These are phyloP conservation scores for Aspergillus texensis DNA, from an alignment of 2,329 filamentous ascomycete species.

Conservation along the genomic window DNA sequence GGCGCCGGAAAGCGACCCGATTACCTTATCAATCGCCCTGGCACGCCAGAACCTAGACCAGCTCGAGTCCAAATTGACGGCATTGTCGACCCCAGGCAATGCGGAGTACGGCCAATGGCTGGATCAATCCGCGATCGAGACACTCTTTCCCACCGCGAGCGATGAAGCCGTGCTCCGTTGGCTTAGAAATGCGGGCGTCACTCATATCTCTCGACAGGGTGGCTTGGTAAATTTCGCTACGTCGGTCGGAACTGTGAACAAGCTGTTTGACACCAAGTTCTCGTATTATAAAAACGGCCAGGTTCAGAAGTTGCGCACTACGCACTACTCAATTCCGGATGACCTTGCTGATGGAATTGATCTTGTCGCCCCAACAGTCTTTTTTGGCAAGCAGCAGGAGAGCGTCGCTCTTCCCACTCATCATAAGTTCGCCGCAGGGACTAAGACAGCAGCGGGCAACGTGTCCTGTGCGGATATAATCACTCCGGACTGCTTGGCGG, in stretches of 20 bases:
- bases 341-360: neutral
- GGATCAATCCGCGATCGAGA: slow-evolving; percentile 46
- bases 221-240: slow-evolving; percentile 48
- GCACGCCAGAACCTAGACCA: slow-evolving; percentile 34
- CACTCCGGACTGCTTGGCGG: slow-evolving; percentile 52
- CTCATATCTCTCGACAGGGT: slow-evolving; percentile 42
- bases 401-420: neutral
- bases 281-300: slow-evolving; percentile 44
- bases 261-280: slow-evolving; percentile 54
- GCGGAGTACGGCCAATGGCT: slow-evolving; percentile 55
- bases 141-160: slow-evolving; percentile 45
- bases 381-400: neutral
- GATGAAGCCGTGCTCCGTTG: slow-evolving; percentile 44
- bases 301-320: neutral
- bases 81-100: slow-evolving; percentile 51
- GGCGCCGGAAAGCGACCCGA: slow-evolving; percentile 18
- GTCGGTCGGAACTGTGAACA: slow-evolving; percentile 45
- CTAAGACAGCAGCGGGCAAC: slow-evolving; percentile 15
- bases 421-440: neutral
- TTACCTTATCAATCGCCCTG: slow-evolving; percentile 27
- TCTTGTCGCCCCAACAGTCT: neutral
- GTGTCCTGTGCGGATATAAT: slow-evolving; percentile 33
- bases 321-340: neutral
- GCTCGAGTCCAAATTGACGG: slow-evolving; percentile 43
- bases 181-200: slow-evolving; percentile 47